These are phyloP conservation scores for Epichloe brachyelytri DNA, from an alignment of 2,329 filamentous ascomycete species.

Conservation along the genomic window DNA sequence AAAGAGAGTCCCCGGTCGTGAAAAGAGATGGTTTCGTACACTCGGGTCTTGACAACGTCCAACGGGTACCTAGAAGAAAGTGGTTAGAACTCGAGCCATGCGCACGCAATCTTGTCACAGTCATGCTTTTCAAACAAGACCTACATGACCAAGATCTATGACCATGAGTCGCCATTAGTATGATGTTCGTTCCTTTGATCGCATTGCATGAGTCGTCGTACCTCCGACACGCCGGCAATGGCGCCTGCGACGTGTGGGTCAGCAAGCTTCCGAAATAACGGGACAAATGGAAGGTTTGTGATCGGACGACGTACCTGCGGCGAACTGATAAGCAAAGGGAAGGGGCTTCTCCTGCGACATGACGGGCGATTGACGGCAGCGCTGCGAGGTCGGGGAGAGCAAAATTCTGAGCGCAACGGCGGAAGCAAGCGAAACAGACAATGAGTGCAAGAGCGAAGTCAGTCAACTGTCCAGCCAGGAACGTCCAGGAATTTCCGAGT, in stretches of 20 bases:
- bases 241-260: slow-evolving; percentile 43
- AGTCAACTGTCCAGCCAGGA: background rate
- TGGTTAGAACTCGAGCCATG: background rate
- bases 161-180: slow-evolving; percentile 2
- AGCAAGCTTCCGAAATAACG: slow-evolving; percentile 3
- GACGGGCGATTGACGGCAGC: slow-evolving; percentile 21
- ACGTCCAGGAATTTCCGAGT: background rate
- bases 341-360: slow-evolving; percentile 64
- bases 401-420: background rate
- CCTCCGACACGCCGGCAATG: slow-evolving; percentile 95
- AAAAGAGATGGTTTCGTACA: slow-evolving; percentile 44
- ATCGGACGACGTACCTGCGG: slow-evolving; percentile 52
- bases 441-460: slow-evolving; percentile 1
- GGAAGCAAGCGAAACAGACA: background rate
- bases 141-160: slow-evolving; percentile 76
- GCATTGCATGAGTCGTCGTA: slow-evolving; percentile 24
- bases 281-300: slow-evolving; percentile 1
- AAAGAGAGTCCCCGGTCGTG: background rate
- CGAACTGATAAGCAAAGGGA: slow-evolving; percentile 90
- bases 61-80: slow-evolving; percentile 69
- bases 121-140: slow-evolving; percentile 14
- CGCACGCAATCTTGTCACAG: background rate
- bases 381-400: background rate
- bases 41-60: slow-evolving; percentile 96
- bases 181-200: background rate